phyloP scores from a whole-genome alignment of 768 basidiomycete genomes.

The Pisolithus albus region DNA sequence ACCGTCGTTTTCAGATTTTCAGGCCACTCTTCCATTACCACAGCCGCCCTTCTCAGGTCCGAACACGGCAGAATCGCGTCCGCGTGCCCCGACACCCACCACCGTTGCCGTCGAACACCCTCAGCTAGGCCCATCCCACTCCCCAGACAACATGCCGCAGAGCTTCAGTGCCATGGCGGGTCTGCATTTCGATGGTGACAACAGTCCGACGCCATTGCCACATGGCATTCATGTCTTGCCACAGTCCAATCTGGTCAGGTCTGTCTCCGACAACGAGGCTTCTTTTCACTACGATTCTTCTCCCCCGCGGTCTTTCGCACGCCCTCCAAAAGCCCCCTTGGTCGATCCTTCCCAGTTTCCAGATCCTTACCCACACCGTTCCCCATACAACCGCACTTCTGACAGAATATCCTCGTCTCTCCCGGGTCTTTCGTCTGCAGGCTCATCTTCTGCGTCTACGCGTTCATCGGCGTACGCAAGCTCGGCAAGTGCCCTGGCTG shows the following conservation, averaged over 20 bases:
- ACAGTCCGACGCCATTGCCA: constrained; percentile 17
- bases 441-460: constrained; percentile 64
- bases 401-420: constrained; percentile 32
- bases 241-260: constrained; percentile 32
- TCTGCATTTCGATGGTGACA: constrained; percentile 8
- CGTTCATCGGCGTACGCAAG: constrained; percentile 75
- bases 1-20: constrained; percentile 23
- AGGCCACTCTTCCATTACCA: constrained; percentile 23
- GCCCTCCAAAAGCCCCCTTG: constrained; percentile 36
- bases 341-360: constrained; percentile 66
- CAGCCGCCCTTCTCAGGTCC: constrained; percentile 29
- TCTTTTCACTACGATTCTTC: constrained; percentile 32
- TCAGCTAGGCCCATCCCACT: constrained; percentile 13
- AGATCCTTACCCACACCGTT: constrained; percentile 62
- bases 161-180: constrained; percentile 16
- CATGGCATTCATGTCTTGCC: constrained; percentile 18
- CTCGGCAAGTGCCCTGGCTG: constrained; percentile 54
- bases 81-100: constrained; percentile 36
- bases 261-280: constrained; percentile 36
- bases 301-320: constrained; percentile 33
- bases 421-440: constrained; percentile 62
- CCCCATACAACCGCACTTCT: constrained; percentile 36
- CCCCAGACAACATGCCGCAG: constrained; percentile 14
- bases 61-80: constrained; percentile 24
- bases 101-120: constrained; percentile 14